These are phyloP conservation scores for Akanthomyces uredinophilus DNA, from an alignment of 2,329 filamentous ascomycete genomes.

Conservation along the genomic window DNA sequence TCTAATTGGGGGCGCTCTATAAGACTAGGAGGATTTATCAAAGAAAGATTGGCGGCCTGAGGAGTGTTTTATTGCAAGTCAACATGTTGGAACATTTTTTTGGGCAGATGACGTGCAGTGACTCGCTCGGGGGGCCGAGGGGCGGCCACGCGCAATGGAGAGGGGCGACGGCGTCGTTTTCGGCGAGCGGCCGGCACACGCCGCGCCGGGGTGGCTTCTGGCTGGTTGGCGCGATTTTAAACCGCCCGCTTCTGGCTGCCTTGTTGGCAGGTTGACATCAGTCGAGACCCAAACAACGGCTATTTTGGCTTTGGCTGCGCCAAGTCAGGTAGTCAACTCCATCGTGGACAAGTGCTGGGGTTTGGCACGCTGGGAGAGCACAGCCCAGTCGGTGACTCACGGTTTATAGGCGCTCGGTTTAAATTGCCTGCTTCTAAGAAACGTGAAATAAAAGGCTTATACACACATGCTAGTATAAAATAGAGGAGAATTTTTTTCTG, in stretches of 20 bases:
- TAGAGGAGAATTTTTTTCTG: too few relatives aligned
- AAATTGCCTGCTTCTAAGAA: too few relatives aligned
- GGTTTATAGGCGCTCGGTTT: too few relatives aligned
- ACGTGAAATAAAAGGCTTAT: too few relatives aligned
- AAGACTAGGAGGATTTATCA: not conserved
- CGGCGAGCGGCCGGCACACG: conserved; percentile 12
- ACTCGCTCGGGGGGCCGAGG: not conserved
- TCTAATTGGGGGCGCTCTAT: not conserved
- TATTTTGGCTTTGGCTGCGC: not conserved
- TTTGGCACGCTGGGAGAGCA: too few relatives aligned
- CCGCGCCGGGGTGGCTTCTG: conserved; percentile 5
- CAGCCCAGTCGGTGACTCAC: too few relatives aligned
- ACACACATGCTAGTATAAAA: too few relatives aligned
- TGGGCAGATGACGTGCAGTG: conserved; percentile 3
- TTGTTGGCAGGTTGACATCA: not conserved
- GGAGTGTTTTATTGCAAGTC: not conserved
- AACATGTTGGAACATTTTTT: too few relatives aligned
- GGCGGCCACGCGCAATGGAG: not conserved
- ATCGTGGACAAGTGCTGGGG: too few relatives aligned
- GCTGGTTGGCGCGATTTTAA: not conserved
- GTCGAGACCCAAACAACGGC: too few relatives aligned
- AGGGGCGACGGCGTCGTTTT: not conserved
- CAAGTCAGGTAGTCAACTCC: too few relatives aligned
- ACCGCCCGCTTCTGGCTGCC: not conserved
- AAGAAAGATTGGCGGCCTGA: not conserved